These are phyloP conservation scores for Tolypocladium cylindrosporum DNA, from an alignment of 2,329 filamentous ascomycete species.

Conservation along the genomic window DNA sequence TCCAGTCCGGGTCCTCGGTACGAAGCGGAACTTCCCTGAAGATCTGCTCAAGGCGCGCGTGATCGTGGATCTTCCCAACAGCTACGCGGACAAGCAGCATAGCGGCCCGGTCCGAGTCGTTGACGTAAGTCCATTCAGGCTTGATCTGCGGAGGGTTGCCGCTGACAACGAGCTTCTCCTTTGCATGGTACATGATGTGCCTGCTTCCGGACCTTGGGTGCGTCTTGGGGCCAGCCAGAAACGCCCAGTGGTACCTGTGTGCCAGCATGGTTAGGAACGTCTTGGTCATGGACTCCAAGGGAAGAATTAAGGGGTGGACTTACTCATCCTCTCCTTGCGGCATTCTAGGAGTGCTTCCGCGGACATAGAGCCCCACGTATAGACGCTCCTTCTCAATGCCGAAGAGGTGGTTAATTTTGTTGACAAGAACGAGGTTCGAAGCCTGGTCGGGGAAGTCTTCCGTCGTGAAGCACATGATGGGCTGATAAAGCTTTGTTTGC, in stretches of 20 bases:
- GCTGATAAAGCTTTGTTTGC: background rate
- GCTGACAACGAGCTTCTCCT: conserved; percentile 12
- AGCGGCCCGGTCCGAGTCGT: conserved; percentile 2
- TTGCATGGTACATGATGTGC: conserved; percentile 20
- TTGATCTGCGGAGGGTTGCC: conserved; percentile 3
- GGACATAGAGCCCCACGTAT: conserved; percentile 5
- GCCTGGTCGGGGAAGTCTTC: conserved; percentile 2
- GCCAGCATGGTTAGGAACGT: background rate
- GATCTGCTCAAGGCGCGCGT: conserved; percentile 14
- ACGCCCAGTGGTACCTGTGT: conserved; percentile 25
- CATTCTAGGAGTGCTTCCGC: conserved; percentile 5
- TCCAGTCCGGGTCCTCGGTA: conserved; percentile 23
- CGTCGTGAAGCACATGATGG: conserved; percentile 2
- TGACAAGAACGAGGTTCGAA: conserved; percentile 1
- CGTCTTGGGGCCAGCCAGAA: conserved; percentile 25
- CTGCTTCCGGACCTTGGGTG: conserved; percentile 8
- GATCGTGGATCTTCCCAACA: conserved; percentile 21
- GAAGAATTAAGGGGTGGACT: background rate
- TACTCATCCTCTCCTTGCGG: conserved; percentile 7
- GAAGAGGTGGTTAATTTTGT: background rate
- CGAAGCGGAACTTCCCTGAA: conserved; percentile 20
- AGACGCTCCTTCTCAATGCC: conserved; percentile 11
- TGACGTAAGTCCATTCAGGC: conserved; percentile 16
- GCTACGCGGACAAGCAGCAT: conserved; percentile 14
- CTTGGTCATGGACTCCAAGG: background rate